phyloP scores from a whole-genome alignment of 345 rosid species.

The Moricandia arvensis region DNA sequence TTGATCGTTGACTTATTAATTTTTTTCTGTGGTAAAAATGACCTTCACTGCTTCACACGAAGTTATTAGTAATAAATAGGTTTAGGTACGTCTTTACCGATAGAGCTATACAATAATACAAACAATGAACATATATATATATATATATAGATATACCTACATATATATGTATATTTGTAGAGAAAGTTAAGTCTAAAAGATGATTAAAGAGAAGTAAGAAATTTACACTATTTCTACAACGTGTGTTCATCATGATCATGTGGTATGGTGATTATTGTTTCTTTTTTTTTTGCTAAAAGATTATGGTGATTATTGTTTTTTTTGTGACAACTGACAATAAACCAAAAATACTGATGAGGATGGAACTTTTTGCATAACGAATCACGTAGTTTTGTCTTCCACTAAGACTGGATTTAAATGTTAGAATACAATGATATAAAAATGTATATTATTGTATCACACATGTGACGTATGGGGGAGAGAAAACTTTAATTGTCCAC shows the following conservation, averaged over 20 bases:
- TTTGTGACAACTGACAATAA: background rate
- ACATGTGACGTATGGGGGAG: conserved; percentile 17
- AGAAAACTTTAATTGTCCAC: background rate
- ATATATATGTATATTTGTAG: too few species aligned
- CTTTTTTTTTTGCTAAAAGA: too few species aligned
- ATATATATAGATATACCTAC: too few species aligned
- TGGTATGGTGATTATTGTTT: conserved; percentile 16
- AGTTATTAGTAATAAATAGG: background rate
- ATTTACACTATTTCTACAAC: background rate
- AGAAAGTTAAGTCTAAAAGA: too few species aligned
- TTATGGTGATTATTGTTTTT: conserved; percentile 8
- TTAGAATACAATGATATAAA: background rate
- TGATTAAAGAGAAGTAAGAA: background rate
- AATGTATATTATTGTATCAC: background rate
- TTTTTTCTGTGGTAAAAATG: background rate
- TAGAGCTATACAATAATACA: too few species aligned
- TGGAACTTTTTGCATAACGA: conserved; percentile 20
- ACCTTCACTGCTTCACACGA: background rate
- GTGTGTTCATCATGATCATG: conserved; percentile 9
- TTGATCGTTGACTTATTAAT: conserved; percentile 1
- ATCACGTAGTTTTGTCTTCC: conserved; percentile 28
- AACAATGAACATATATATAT: background rate
- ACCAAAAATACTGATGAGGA: background rate
- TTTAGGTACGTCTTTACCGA: too few species aligned
- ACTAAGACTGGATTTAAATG: background rate